Evolutionary conservation across 2,329 filamentous ascomycete species (phyloP).

Genomic region (Cytospora schulzeri): DNA sequence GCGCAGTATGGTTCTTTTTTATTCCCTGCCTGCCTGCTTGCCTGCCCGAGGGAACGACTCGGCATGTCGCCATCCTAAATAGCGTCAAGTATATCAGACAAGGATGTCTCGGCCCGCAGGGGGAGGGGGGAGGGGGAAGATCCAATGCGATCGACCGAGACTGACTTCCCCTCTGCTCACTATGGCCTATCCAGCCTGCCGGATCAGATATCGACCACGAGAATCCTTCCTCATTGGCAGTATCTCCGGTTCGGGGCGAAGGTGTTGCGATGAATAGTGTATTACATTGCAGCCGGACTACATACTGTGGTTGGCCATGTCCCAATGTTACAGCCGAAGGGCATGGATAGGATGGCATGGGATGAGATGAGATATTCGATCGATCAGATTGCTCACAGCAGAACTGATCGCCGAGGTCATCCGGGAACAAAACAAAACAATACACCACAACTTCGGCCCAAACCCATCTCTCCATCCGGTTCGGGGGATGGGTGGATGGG

Average conservation of each 20-base stretch:
- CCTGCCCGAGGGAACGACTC: background rate
- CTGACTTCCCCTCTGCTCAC: background rate
- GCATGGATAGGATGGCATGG: no score
- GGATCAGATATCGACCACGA: background rate
- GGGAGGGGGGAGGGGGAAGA: no score
- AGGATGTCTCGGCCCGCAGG: background rate
- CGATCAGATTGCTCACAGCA: background rate
- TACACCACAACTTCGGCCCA: background rate
- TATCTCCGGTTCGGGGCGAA: no score
- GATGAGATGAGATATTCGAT: background rate
- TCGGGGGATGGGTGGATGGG: no score
- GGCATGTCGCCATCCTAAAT: slow-evolving; percentile 2
- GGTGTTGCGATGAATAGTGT: no score
- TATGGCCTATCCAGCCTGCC: background rate
- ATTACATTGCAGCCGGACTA: background rate
- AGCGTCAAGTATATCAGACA: background rate
- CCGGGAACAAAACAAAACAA: background rate
- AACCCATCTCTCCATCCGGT: background rate
- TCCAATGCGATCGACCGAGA: background rate
- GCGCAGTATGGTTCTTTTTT: slow-evolving; percentile 15
- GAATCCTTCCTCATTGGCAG: background rate
- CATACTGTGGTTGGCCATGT: background rate
- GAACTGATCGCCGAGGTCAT: slow-evolving; percentile 7
- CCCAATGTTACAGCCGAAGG: background rate
- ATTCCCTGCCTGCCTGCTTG: no score